Percentiles rank a stretch among this genome's conserved stretches.
Evolutionary conservation across 331 rosid genomes (phyloP).

Genomic region (Saraca asoca): DNA sequence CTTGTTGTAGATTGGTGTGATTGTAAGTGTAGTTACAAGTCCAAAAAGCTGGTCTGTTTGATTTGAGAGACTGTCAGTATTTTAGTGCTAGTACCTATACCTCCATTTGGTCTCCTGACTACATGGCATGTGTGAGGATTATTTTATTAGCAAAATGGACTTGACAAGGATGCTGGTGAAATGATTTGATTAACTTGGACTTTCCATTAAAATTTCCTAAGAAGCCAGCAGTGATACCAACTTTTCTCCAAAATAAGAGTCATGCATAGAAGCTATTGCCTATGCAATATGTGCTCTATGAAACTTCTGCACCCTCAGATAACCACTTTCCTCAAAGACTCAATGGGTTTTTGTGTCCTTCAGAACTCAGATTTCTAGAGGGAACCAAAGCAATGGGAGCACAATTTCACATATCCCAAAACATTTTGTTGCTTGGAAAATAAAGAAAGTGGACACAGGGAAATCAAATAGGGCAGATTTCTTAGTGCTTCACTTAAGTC

Average conservation of each 20-base stretch:
- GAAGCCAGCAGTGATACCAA: not conserved
- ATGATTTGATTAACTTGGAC: conserved; percentile 32
- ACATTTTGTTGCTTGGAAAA: conserved; percentile 5
- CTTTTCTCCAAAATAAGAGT: conserved; percentile 5
- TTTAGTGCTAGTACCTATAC: conserved; percentile 9
- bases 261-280: conserved; percentile 18
- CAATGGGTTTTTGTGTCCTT: conserved; percentile 10
- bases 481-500: conserved; percentile 26
- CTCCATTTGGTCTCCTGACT: conserved; percentile 21
- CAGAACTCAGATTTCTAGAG: conserved; percentile 17
- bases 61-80: not conserved
- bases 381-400: conserved; percentile 24
- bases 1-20: conserved; percentile 29
- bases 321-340: conserved; percentile 29
- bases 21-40: conserved; percentile 30
- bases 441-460: conserved; percentile 14
- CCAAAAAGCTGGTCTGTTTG: conserved; percentile 22
- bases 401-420: conserved; percentile 3
- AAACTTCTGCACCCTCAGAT: conserved; percentile 29
- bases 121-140: conserved; percentile 22
- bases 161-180: conserved; percentile 35
- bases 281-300: conserved; percentile 20
- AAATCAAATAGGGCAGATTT: conserved; percentile 21
- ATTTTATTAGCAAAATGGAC: conserved; percentile 28
- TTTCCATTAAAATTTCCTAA: conserved; percentile 18